phyloP scores from a whole-genome alignment of 805 yeast genomes.

The Limtongia smithiae region DNA sequence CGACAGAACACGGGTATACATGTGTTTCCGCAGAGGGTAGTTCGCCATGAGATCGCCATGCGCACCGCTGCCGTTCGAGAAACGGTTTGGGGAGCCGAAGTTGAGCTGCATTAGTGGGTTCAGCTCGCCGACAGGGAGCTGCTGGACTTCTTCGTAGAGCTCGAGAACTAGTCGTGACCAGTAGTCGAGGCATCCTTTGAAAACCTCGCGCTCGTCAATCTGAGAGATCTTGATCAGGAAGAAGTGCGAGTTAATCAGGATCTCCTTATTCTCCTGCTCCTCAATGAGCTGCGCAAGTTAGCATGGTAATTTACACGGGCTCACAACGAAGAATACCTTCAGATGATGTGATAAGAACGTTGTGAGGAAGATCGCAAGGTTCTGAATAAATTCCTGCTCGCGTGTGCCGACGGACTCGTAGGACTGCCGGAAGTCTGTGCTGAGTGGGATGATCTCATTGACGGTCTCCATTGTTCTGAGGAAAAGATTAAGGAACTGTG shows the following conservation, averaged over 20 bases:
- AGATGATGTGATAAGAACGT: slow-evolving; percentile 83
- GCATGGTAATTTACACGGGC: not conserved
- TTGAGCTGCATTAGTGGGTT: slow-evolving; percentile 71
- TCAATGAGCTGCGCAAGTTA: slow-evolving; percentile 35
- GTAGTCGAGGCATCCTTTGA: slow-evolving; percentile 92
- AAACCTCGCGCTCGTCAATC: slow-evolving; percentile 92
- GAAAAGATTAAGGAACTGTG: slow-evolving; percentile 65
- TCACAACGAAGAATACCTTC: slow-evolving; percentile 31
- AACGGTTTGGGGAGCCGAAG: slow-evolving; percentile 39
- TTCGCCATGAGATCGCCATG: slow-evolving; percentile 75
- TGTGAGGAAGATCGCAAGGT: slow-evolving; percentile 86
- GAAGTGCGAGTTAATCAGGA: slow-evolving; percentile 68
- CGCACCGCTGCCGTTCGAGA: slow-evolving; percentile 66
- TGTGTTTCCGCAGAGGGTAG: slow-evolving; percentile 80
- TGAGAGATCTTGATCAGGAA: slow-evolving; percentile 80
- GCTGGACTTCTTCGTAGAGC: slow-evolving; percentile 80
- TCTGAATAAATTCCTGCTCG: slow-evolving; percentile 93
- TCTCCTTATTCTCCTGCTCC: slow-evolving; percentile 50
- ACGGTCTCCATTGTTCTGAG: slow-evolving; percentile 69
- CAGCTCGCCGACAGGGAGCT: slow-evolving; percentile 65
- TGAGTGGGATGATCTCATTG: slow-evolving; percentile 61
- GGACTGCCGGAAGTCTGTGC: slow-evolving; percentile 57
- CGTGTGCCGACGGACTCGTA: slow-evolving; percentile 71
- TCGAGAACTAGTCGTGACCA: slow-evolving; percentile 86
- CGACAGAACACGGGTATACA: slow-evolving; percentile 72